Evolutionary conservation across 1,284 basidiomycete species (phyloP), one percentile per base, ranked within the genome.

Genomic region (Microbotryomycetes sp.): DNA sequence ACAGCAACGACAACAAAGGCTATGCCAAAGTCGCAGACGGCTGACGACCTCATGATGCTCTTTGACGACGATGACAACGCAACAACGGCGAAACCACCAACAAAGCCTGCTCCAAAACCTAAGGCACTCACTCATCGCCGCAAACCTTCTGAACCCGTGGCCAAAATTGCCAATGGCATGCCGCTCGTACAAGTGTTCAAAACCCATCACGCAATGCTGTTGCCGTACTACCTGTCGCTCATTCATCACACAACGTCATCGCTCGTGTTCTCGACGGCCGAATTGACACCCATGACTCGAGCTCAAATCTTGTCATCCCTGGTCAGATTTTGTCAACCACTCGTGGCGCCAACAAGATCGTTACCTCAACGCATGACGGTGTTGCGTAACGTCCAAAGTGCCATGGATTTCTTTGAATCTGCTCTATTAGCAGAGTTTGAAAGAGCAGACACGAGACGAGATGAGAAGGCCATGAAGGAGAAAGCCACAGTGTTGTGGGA

Each of bases 331-430:
- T 83, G 94, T 42, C 87, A 87, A 3, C 75, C 79, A 1, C 56
- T 62, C 4, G 65, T 81, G 9, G 77, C 88, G 66, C 89, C 92
- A 0, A 77, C 91, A 2, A 80, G 81, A 3, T 78, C 81, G 66
- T 88, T 86, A 83, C 79, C 65, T 4, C 63, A 69, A 28, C 63
- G 68, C 22, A 15, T 49, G 50, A 63, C 53, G 16, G 79, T 87
- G 25, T 79, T 82, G 16, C 76, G 83, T 6, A 82, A 87, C 6
- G 79, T 94, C n/a, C 81, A 88, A 19, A 80, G 84, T 1, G 86
- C 87, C 0, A 85, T 87, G 70, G 91, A 96, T 71, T 81, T 89
- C 4, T 96, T 96, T 74, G 89, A 97, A 68, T 87, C 88, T 3
- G 82, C 81, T 7, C 80, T 93, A 22, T 80, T 97, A 16, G 83